Evolutionary conservation across 225 moss, liverwort and hornwort genomes (phyloP), one percentile per base, ranked within the genome.

Genomic region (Polytrichum formosum): DNA sequence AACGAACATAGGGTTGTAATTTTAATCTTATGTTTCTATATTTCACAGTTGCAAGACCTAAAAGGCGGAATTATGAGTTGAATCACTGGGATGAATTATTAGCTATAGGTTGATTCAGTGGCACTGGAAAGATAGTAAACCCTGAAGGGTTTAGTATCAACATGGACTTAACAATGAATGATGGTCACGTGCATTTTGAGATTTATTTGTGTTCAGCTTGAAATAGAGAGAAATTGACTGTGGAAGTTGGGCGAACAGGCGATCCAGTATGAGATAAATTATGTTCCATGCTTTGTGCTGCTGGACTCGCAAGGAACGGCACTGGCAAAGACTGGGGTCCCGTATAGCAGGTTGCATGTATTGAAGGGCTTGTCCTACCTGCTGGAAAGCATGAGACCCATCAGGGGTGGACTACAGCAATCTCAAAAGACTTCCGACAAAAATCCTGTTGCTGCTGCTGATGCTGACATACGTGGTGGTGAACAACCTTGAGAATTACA

Each of bases 321-420:
- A 5, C 72, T 93, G 67, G 96, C 90, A 61, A 97, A 97, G 80
- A 92, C 96, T 5, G 93, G 89, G 77, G 92, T 97, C 53, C 96
- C 93, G 5, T 54, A 89, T 76, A 97, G 93, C 83, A 90, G 92
- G 21, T 69, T 59, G 55, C 93, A 97, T 76, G 93, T 93, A 59
- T 68, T 97, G 77, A 82, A 86, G 79, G 96, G 96, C 72, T 77
- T 97, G 60, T 84, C 89, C 3, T 92, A 97, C 70, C 73, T 97
- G 71, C 67, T 97, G 67, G 96, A 97, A 72, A 97, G 96, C 68
- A 92, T 96, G 90, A 87, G 90, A 78, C 93, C 96, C 13, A 90
- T 91, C 20, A 84, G 76, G 69, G 80, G 83, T 71, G 80, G 73
- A 25, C 59, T 87, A 56, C 79, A 70, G 71, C 72, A 64, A 31